Evolutionary conservation across 2,329 filamentous ascomycete genomes (phyloP), one percentile per base, ranked within the genome.

Genomic region (Cytospora piceae): DNA sequence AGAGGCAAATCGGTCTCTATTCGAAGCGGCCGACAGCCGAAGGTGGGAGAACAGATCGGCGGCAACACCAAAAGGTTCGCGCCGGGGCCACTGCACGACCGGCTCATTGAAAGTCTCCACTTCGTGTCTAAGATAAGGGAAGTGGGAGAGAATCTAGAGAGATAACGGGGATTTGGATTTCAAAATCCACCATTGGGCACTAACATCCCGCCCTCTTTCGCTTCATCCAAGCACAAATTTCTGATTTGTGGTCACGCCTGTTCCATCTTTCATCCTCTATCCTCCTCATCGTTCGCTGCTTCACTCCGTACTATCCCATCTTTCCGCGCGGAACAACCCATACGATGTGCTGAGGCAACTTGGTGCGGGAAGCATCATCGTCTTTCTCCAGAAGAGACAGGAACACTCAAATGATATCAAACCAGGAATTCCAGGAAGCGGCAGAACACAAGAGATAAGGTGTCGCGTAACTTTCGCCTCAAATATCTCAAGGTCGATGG

Each of bases 281-380:
- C 17, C 9, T 51, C 53, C 52, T 57, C 61, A 51, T 42, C 22
- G n/a, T 12, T 31, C 58, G 22, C 58, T 32, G 61, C 5, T 12
- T 34, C 32, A 34, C 34, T 11, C 55, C 24, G 12, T 52, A 12
- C 27, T 32, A 6, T 20, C 51, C n/a, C 22, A 37, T 27, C 20
- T 15, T 49, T 46, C 49, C 20, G 49, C n/a, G 29, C 42, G 17
- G 31, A 53, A 31, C 12, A 52, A n/a, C 53, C 29, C 34, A 52
- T 66, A 67, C 55, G 56, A 67, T 67, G 66, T 67, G 66, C 66
- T 67, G 66, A 67, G 66, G 39, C n/a, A 49, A 62, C 63, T 15
- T 64, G 66, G 63, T 66, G 66, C 66, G 63, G 63, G 66, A 68
- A 66, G 63, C 66, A 68, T 68, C 63, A 59, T 66, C 39, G 31